Base-by-base conservation (phyloP, 805 yeast species). In the Zygoascus bituminiphila region DNA sequence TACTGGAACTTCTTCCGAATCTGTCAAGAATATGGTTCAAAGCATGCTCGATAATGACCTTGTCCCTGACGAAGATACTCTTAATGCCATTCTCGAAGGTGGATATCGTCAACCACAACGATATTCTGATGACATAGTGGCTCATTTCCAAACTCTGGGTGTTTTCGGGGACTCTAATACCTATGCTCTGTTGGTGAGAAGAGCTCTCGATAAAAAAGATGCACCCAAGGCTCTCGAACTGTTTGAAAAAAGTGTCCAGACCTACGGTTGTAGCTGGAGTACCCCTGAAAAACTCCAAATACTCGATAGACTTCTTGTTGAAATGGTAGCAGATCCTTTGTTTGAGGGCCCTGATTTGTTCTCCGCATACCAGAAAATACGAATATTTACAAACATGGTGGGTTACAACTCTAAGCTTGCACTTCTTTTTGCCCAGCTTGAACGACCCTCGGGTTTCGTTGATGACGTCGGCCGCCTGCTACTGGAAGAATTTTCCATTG, bases 241-340 rank as follows among this genome's bases (percentile, higher is more conserved):
- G 5, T 74, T 73, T 55, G 55, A 67, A 5, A 56, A 63, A 9
- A 61, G 69, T 43, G 53, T 60, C 4, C 57, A 66, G 23, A 77
- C 75, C 31, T 66, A 71, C 5, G 68, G 69, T 23, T 77, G 81
- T 80, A 66, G 63, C 25, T 68, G 65, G 22, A 24, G 14, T 56
- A 55, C 42, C 61, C 62, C 49, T 5, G 38, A 46, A 24, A 51
- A 55, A 36, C 39, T 50, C 10, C 24, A 42, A 3, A 53, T 56
- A 4, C 56, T 70, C 20, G 61, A 58, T 44, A 56, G 60, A 17
- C 57, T 70, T 36, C 51, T 68, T 8, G 55, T 55, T 2, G 57
- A 61, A 2, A 42, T 68, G n/a, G 53, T 51, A 2, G 47, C 51
- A 4, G 52, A 63, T 0, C 60, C 61, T 4, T 50, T 56, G 5